Base-by-base conservation (phyloP, 306 rosid genomes). In the Trifolium pratense region DNA sequence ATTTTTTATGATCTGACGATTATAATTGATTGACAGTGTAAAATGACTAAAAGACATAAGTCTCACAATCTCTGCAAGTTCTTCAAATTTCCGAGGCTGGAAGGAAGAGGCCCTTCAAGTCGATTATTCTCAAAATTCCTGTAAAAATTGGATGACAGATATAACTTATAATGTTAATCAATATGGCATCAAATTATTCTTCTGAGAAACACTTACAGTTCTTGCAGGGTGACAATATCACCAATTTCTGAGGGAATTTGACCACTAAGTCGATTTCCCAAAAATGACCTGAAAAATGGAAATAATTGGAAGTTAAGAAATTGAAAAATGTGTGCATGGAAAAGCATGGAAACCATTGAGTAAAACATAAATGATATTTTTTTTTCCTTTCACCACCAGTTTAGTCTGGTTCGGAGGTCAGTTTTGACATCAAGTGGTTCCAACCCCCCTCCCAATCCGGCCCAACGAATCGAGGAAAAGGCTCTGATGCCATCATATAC, bases 111-210 rank as follows among this genome's bases (percentile, higher is more conserved):
- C 63, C 97, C 97, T 29, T 17, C 77, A 29, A 87, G 77, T 45
- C 2, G 78, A 81, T 93, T 93, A 66, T 75, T 55, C 67, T 86
- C 91, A 78, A 92, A 83, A 21, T 74, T 66, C 84, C 98, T 92
- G 76, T 3, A 80, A 73, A 81, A 45, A 40, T n/a, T 43, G 71
- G 8, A 43, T 20, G 23, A 70, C 34, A 39, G 18, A 63, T 66
- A n/a, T 39, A 40, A 61, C 32, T 51, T 2, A 60, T 48, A 55
- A 65, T 51, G 34, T 69, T 52, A 78, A 56, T 18, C 6, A 52
- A 43, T 11, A 52, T 14, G 0, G 18, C 64, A 70, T 17, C 6
- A 42, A 53, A 49, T 15, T 23, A 9, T 12, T 9, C 1, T 37
- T 9, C 3, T 37, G 23, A 13, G 7, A 56, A 52, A 66, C 9